A percentile compares a stretch with the other conserved stretches of the same genome.
These are phyloP conservation scores for Hebeloma cylindrosporum DNA, from an alignment of 768 basidiomycete species.

Conservation along the genomic window DNA sequence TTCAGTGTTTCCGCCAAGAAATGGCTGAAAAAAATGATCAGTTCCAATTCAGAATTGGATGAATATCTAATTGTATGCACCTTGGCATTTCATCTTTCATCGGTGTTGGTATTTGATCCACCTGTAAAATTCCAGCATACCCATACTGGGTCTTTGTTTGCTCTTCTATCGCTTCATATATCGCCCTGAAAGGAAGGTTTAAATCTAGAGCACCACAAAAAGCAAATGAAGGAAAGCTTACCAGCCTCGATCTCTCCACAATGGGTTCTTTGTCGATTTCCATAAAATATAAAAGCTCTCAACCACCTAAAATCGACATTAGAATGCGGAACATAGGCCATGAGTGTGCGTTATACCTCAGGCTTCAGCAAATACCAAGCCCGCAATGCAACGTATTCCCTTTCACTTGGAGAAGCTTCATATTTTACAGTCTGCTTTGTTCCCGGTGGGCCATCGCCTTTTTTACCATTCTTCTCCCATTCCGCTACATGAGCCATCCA, in stretches of 20 bases:
- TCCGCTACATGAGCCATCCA: conserved; percentile 41
- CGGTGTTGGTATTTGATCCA: conserved; percentile 31
- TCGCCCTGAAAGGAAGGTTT: conserved; percentile 32
- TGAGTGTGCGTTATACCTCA: conserved; percentile 38
- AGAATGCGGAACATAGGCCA: background rate
- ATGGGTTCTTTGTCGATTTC: conserved; percentile 47
- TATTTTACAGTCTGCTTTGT: conserved; percentile 19
- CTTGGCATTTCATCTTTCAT: conserved; percentile 54
- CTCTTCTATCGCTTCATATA: conserved; percentile 50
- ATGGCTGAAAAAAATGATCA: conserved; percentile 27
- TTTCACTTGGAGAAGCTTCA: conserved; percentile 11
- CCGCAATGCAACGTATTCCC: conserved; percentile 41
- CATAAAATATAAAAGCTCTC: conserved; percentile 57
- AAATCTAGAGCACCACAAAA: background rate
- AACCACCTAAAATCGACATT: conserved; percentile 35
- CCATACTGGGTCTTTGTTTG: conserved; percentile 44
- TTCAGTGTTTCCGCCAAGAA: conserved; percentile 58
- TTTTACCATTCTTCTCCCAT: conserved; percentile 44
- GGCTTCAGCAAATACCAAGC: conserved; percentile 44
- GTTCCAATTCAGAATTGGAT: background rate
- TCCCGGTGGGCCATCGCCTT: conserved; percentile 23
- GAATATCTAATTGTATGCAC: conserved; percentile 25
- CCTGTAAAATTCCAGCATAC: conserved; percentile 43
- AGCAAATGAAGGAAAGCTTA: conserved; percentile 18
- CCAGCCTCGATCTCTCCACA: conserved; percentile 57